These are phyloP conservation scores for Hypericum perforatum DNA, from an alignment of 345 rosid genomes.

Conservation along the genomic window DNA sequence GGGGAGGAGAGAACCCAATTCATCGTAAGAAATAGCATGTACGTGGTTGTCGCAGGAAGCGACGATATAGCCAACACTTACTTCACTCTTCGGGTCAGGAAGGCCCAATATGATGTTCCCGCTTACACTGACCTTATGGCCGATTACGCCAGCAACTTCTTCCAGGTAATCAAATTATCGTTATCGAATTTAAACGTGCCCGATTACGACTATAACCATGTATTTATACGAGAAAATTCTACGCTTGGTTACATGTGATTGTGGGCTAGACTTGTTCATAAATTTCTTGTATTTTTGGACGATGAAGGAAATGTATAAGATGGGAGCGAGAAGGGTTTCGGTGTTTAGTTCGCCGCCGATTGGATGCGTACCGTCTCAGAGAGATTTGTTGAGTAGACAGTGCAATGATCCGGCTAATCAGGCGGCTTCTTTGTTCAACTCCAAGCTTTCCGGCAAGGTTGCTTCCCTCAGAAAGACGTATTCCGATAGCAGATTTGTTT, in stretches of 20 bases:
- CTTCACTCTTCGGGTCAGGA: constrained; percentile 18
- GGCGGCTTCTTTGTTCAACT: constrained; percentile 34
- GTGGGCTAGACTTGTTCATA: too few relatives aligned
- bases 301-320: constrained; percentile 28
- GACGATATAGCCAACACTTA: constrained; percentile 45
- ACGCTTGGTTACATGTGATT: too few relatives aligned
- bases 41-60: constrained; percentile 35
- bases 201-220: too few relatives aligned
- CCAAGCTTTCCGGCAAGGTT: constrained; percentile 20
- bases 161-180: constrained; percentile 17
- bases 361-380: constrained; percentile 43
- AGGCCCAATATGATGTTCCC: constrained; percentile 24
- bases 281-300: too few relatives aligned
- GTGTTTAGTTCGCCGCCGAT: constrained; percentile 39
- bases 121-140: constrained; percentile 29
- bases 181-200: not conserved
- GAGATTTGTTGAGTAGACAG: constrained; percentile 17
- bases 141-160: constrained; percentile 21
- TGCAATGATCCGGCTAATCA: constrained; percentile 28
- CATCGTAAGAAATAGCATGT: constrained; percentile 24
- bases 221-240: not conserved
- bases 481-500: constrained; percentile 23
- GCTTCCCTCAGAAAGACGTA: constrained; percentile 24
- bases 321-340: constrained; percentile 38
- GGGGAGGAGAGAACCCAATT: constrained; percentile 29